These are phyloP conservation scores for Aspergillus fijiensis DNA, from an alignment of 2,329 filamentous ascomycete species.

Conservation along the genomic window DNA sequence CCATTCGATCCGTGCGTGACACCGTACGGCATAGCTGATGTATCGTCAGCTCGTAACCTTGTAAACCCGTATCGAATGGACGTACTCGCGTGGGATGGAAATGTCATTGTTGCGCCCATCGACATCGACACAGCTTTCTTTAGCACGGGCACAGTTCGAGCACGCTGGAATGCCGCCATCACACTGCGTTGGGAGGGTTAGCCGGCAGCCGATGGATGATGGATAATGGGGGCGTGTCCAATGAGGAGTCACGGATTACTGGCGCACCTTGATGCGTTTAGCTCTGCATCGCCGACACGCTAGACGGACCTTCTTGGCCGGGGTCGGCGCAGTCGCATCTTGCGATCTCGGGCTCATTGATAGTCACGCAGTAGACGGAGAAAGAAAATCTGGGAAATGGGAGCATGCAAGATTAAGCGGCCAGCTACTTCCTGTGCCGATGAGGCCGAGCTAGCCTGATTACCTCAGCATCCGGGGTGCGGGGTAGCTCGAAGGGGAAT, in stretches of 20 bases:
- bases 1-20: slow-evolving; percentile 35
- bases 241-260: too few species aligned
- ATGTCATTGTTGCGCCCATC: slow-evolving; percentile 38
- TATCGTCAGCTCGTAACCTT: neutral
- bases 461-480: neutral
- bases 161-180: slow-evolving; percentile 42
- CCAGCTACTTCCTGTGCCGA: neutral
- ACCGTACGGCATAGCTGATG: slow-evolving; percentile 23
- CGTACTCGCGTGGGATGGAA: slow-evolving; percentile 38
- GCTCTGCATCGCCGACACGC: slow-evolving; percentile 41
- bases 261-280: slow-evolving; percentile 38
- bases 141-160: slow-evolving; percentile 39
- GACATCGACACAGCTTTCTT: slow-evolving; percentile 39
- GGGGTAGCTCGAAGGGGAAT: neutral
- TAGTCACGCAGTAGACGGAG: too few species aligned
- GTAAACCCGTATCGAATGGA: neutral
- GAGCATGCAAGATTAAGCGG: neutral
- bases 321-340: neutral
- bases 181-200: slow-evolving; percentile 25
- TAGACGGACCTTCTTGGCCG: slow-evolving; percentile 39
- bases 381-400: too few species aligned
- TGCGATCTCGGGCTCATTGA: too few species aligned
- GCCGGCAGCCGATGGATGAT: neutral
- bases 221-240: too few species aligned
- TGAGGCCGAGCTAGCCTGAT: neutral